Base-by-base conservation (phyloP, 2,329 filamentous ascomycete genomes). In the Nothophoma quercina region DNA sequence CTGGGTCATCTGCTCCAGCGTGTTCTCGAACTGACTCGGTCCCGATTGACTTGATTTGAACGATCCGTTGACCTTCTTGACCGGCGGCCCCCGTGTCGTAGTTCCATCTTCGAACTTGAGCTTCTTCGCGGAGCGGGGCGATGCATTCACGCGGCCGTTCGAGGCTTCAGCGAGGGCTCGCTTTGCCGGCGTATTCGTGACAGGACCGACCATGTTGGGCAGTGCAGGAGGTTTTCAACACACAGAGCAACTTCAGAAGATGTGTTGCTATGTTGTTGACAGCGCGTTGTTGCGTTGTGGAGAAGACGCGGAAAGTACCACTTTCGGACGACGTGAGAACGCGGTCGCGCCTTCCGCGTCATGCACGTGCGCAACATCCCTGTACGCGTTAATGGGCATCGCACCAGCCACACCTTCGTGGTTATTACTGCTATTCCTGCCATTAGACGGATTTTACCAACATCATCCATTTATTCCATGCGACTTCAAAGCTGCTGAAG, bases 21-120 rank as follows among this genome's bases (percentile, higher is more conserved):
- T 91, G 71, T 97, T 92, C 76, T 98, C 95, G 72, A 99, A 99
- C 48, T 89, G 85, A 72, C 92, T 96, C 78, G 96, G 97, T 74
- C 54, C 60, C 93, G 91, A 89, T 93, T 58, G 85, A 89, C 93
- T 58, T 82, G 53, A 86, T 72, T 68, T 62, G 47, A 73, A 70
- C 5, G 86, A 87, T 58, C 83, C 84, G 61, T 84, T 83, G 9
- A 77, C 80, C n/a, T 78, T 81, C 70, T 83, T 84, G 62, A 88
- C 84, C 3, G 88, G 87, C 47, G 85, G 83, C 47, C 89, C 81
- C 51, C 82, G 82, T 25, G 80, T 78, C 10, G 80, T 77, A 13
- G 82, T 83, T 21, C 83, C 78, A 49, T 75, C 72, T 52, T 95
- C 90, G 54, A 96, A 81, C 76, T 91, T 96, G 58, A 91, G 84